phyloP scores from a whole-genome alignment of 2,329 filamentous ascomycete genomes.

The Ophiocordyceps polyrhachis-furcata region DNA sequence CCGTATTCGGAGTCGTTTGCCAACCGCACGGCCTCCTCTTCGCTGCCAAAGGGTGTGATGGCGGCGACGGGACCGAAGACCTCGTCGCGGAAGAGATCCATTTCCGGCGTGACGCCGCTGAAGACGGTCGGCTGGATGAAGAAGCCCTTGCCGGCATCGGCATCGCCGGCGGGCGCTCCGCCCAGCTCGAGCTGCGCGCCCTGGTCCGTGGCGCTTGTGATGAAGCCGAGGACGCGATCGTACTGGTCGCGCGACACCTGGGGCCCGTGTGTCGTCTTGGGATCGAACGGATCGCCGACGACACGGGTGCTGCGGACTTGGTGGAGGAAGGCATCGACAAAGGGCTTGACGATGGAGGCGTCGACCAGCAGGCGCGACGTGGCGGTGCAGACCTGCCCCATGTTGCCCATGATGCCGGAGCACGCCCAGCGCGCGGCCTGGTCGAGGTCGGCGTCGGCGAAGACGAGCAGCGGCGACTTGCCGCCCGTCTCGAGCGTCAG shows the following conservation, averaged over 20 bases:
- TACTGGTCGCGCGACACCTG: conserved; percentile 75
- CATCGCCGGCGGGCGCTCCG: conserved; percentile 38
- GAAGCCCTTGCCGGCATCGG: conserved; percentile 59
- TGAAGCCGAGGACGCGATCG: conserved; percentile 73
- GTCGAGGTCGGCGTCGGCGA: conserved; percentile 60
- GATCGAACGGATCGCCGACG: conserved; percentile 66
- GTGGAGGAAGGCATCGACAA: conserved; percentile 65
- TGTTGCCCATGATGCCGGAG: conserved; percentile 47
- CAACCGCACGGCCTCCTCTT: conserved; percentile 57
- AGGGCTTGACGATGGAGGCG: conserved; percentile 63
- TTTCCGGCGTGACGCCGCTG: conserved; percentile 58
- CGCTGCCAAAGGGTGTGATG: conserved; percentile 70
- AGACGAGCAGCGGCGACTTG: conserved; percentile 68
- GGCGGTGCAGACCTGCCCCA: conserved; percentile 51
- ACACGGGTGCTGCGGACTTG: conserved; percentile 68
- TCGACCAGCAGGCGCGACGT: conserved; percentile 75
- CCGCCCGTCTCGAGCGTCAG: conserved; percentile 64
- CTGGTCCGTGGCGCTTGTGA: conserved; percentile 45
- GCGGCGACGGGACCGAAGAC: conserved; percentile 80
- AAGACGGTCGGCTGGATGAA: conserved; percentile 90
- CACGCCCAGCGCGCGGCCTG: conserved; percentile 64
- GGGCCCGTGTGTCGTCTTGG: conserved; percentile 71
- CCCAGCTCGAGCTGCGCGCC: conserved; percentile 41
- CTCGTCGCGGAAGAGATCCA: conserved; percentile 86
- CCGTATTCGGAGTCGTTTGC: conserved; percentile 67